A percentile compares a stretch with the other conserved stretches of the same genome.
Conservation (phyloP, 2,329 filamentous ascomycete genomes). For the Fusarium sp. region DNA sequence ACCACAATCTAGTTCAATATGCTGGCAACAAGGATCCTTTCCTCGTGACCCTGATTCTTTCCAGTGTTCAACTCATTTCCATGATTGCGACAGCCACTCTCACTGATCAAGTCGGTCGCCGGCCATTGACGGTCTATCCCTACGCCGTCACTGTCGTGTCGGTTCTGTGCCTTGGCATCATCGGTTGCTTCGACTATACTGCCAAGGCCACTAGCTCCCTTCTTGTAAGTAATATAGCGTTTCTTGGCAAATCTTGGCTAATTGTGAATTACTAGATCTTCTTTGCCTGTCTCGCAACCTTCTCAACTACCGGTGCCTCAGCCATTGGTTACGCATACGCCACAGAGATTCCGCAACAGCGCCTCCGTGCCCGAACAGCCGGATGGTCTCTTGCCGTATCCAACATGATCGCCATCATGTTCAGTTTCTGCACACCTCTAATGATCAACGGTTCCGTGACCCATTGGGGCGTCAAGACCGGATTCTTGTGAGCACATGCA, state of each 20-base stretch:
- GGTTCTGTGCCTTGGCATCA: slow-evolving; percentile 23
- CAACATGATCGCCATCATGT: slow-evolving; percentile 56
- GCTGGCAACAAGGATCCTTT: slow-evolving; percentile 29
- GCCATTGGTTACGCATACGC: slow-evolving; percentile 27
- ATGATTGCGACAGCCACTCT: slow-evolving; percentile 24
- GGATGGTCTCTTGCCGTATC: slow-evolving; percentile 48
- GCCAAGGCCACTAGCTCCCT: slow-evolving; percentile 24
- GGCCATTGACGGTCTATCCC: slow-evolving; percentile 18
- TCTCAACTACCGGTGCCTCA: slow-evolving; percentile 25
- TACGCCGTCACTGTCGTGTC: slow-evolving; percentile 24
- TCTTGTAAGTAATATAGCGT: not conserved
- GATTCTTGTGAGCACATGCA: slow-evolving; percentile 53
- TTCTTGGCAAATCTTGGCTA: not conserved
- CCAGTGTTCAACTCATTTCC: slow-evolving; percentile 21
- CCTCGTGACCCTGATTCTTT: slow-evolving; percentile 24
- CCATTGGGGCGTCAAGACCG: slow-evolving; percentile 58
- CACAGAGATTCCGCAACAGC: slow-evolving; percentile 21
- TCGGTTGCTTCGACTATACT: slow-evolving; percentile 30
- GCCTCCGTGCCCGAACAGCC: slow-evolving; percentile 15
- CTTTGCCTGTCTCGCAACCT: slow-evolving; percentile 28
- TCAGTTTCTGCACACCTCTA: slow-evolving; percentile 57
- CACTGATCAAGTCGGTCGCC: slow-evolving; percentile 21
- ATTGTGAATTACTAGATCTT: slow-evolving; percentile 9
- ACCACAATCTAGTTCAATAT: slow-evolving; percentile 13
- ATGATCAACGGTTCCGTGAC: slow-evolving; percentile 54